Evolutionary conservation across 106 monocot genomes (phyloP), one percentile per base, ranked within the genome.

Genomic region (Acorus gramineus): DNA sequence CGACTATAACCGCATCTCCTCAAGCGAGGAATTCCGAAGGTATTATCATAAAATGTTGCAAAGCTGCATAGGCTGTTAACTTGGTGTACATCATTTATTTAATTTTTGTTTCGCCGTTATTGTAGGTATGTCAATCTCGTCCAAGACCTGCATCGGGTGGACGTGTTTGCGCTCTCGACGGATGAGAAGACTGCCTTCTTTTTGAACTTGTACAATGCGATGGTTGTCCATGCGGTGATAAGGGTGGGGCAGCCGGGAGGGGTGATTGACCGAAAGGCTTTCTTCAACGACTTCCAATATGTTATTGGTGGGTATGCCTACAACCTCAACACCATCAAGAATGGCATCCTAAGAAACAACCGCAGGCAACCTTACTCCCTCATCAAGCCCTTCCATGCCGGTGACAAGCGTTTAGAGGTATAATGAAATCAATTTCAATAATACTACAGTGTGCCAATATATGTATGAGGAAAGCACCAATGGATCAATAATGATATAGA

Each of bases 11-110:
- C 76, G 85, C 4, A 85, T 96, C 6, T 71, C 76, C 43, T 57
- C 80, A 62, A 96, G 90, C 13, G 95, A 96, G 70, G 95, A 96
- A 68, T 96, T 96, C 68, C 58, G 95, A 47, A 84, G 95, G 87
- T 96, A 77, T 7, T 3, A 1, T 6, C 4, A 28, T 28, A 28
- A 28, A 28, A 28, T 28, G 28, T 28, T 28, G 28, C 28, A 28
- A 28, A 28, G 28, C 28, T 28, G 28, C 28, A 28, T 28, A 28
- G 28, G 28, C 28, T 28, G 28, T 28, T 28, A 28, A 28, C 28
- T 10, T 28, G 3, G 44, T 1, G 42, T 54, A 9, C 11, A 56
- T 64, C 45, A 8, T 50, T 70, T 1, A 60, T 11, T 42, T 10
- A 14, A 48, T 60, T 2, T 13, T 44, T 42, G 9, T 13, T 44